Evolutionary conservation across 139 green algal species (phyloP).

Genomic region (Picochlorum sp.): DNA sequence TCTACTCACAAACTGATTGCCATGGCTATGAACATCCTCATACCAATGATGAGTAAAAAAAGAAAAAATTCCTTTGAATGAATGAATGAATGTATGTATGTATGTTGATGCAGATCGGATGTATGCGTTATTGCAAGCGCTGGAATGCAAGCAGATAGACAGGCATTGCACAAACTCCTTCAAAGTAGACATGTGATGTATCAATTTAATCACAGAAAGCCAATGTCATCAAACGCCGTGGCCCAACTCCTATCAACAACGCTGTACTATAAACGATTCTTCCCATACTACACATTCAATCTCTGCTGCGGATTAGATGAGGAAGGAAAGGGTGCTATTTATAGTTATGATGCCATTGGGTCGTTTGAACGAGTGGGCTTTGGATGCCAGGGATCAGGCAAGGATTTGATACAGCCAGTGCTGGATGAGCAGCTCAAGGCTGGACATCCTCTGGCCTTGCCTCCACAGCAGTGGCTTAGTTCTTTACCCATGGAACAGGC

Average conservation of each 20-base stretch:
- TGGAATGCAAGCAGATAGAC: conserved; percentile 85
- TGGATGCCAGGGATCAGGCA: conserved; percentile 82
- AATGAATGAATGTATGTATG: no score
- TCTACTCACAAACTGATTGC: no score
- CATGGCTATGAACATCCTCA: background rate
- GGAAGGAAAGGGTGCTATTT: conserved; percentile 89
- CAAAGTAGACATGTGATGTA: conserved; percentile 69
- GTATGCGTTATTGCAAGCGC: conserved; percentile 76
- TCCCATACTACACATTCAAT: conserved; percentile 99
- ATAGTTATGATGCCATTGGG: conserved; percentile 96
- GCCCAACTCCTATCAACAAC: conserved; percentile 97
- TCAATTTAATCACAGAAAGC: conserved; percentile 65
- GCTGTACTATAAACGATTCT: conserved; percentile 96
- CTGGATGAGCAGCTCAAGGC: conserved; percentile 98
- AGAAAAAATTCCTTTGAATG: no score
- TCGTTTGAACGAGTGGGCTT: conserved; percentile 84
- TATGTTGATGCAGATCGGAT: conserved; percentile 47
- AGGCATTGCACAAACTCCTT: conserved; percentile 88
- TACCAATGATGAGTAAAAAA: no score
- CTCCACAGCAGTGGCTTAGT: conserved; percentile 54
- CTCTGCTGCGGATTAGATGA: conserved; percentile 86
- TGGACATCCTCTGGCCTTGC: conserved; percentile 76
- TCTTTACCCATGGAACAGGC: conserved; percentile 68
- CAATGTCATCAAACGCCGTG: conserved; percentile 77
- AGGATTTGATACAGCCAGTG: conserved; percentile 95